Conservation (phyloP, 345 rosid species). For the Eucalyptus marginata region DNA sequence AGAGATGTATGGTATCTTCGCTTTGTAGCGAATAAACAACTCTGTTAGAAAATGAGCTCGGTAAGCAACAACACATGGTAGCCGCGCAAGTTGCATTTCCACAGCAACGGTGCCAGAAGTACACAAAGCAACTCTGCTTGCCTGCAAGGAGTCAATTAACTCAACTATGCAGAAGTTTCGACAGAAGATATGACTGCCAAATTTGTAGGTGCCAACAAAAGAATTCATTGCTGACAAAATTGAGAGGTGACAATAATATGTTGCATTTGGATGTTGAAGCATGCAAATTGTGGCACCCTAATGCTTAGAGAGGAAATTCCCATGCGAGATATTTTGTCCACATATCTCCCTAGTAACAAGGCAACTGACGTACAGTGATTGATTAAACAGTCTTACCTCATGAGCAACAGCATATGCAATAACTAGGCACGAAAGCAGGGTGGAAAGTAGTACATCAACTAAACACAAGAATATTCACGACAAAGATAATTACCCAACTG, state of each 20-base stretch:
- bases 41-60: constrained; percentile 79
- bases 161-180: neutral
- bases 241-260: neutral
- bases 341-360: neutral
- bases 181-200: neutral
- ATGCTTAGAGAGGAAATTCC: neutral
- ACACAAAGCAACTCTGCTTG: constrained; percentile 72
- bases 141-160: constrained; percentile 32
- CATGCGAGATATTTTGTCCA: neutral
- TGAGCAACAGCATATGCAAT: neutral
- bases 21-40: constrained; percentile 57
- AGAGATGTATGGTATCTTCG: constrained; percentile 78
- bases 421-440: neutral
- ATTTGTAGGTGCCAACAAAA: neutral
- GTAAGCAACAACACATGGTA: constrained; percentile 81
- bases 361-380: neutral
- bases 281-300: neutral
- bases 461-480: neutral
- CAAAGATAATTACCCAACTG: neutral
- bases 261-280: neutral
- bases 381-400: neutral
- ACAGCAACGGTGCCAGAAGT: constrained; percentile 98
- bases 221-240: neutral
- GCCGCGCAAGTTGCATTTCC: constrained; percentile 71
- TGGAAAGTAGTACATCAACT: neutral